A percentile compares a stretch with the other conserved stretches of the same genome.
These are phyloP conservation scores for Penicillium psychrofluorescens DNA, from an alignment of 495 filamentous ascomycete genomes.

Conservation along the genomic window DNA sequence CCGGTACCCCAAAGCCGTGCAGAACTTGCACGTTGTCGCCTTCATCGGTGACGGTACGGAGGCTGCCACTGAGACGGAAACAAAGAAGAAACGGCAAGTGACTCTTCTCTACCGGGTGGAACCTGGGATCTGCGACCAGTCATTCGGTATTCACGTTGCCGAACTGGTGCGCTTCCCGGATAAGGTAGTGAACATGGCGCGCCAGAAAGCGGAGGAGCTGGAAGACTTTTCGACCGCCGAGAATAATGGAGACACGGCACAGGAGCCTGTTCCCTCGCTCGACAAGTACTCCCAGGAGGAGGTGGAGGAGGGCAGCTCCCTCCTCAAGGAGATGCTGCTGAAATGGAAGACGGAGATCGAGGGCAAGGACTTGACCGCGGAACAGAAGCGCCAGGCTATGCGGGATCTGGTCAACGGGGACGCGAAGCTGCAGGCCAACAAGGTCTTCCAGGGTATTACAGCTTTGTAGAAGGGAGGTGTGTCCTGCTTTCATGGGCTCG, in stretches of 20 bases:
- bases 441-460: slow-evolving; percentile 84
- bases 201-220: slow-evolving; percentile 93
- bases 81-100: slow-evolving; percentile 66
- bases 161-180: slow-evolving; percentile 96
- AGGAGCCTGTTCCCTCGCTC: slow-evolving; percentile 28
- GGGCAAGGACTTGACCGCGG: slow-evolving; percentile 51
- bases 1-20: slow-evolving; percentile 68
- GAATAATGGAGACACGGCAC: slow-evolving; percentile 49
- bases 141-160: slow-evolving; percentile 96
- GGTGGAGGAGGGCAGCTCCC: slow-evolving; percentile 78
- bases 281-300: slow-evolving; percentile 70
- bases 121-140: slow-evolving; percentile 91
- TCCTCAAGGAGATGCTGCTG: slow-evolving; percentile 78
- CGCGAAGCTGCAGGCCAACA: slow-evolving; percentile 66
- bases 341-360: slow-evolving; percentile 86
- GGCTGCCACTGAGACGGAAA: slow-evolving; percentile 8
- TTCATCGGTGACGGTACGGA: slow-evolving; percentile 65
- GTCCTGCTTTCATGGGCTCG: background rate
- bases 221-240: slow-evolving; percentile 70
- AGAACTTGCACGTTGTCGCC: slow-evolving; percentile 92
- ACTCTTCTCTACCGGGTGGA: slow-evolving; percentile 95
- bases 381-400: slow-evolving; percentile 74
- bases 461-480: slow-evolving; percentile 47
- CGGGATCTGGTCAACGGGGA: slow-evolving; percentile 70
- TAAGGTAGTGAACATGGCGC: slow-evolving; percentile 98